Conservation (phyloP, 108 stramenopile genomes). For the Cyclotella distinguenda region DNA sequence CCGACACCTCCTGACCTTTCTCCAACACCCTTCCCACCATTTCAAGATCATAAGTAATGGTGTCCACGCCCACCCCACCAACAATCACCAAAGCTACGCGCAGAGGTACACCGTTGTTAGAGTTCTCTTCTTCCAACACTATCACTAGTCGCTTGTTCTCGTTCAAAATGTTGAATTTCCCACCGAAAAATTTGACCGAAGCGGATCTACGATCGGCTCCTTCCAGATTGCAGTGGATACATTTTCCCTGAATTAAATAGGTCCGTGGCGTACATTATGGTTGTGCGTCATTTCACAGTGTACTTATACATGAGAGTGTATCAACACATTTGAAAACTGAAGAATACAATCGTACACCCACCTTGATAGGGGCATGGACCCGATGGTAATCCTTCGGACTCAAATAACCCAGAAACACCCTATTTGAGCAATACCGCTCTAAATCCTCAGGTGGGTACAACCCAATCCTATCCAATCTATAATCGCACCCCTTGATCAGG, state of each 20-base stretch:
- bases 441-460: constrained; percentile 34
- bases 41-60: constrained; percentile 32
- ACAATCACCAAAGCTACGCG: constrained; percentile 38
- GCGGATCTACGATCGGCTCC: constrained; percentile 30
- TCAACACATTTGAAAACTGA: neutral
- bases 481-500: constrained; percentile 48
- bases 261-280: no score
- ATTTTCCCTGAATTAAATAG: constrained; percentile 23
- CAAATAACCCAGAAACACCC: constrained; percentile 38
- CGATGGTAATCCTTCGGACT: constrained; percentile 49
- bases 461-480: constrained; percentile 33
- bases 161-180: constrained; percentile 48
- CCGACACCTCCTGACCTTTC: constrained; percentile 46
- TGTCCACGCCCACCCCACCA: constrained; percentile 48
- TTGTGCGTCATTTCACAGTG: no score
- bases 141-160: constrained; percentile 46
- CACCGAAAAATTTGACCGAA: constrained; percentile 54
- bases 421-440: constrained; percentile 21
- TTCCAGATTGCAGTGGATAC: constrained; percentile 45
- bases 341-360: constrained; percentile 1
- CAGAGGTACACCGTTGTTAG: constrained; percentile 5
- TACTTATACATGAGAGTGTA: no score
- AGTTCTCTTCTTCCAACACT: constrained; percentile 24
- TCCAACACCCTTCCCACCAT: constrained; percentile 28
- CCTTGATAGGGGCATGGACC: constrained; percentile 44